phyloP scores from a whole-genome alignment of 805 yeast genomes.

The Jamesozyma jinghongensis region DNA sequence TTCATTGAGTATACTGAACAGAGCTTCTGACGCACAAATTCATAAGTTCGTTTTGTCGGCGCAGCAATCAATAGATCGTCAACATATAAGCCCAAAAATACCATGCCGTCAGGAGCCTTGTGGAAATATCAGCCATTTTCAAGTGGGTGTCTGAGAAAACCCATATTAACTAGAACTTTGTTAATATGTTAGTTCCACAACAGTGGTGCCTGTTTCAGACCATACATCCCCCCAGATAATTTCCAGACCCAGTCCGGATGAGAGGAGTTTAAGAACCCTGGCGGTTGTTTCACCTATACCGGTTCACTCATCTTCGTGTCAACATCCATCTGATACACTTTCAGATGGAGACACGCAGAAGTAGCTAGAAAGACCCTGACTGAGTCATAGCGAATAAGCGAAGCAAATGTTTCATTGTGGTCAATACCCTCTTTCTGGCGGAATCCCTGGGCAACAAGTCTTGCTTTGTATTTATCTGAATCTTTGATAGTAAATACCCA shows the following conservation, averaged over 20 bases:
- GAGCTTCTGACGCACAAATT: slow-evolving; percentile 1
- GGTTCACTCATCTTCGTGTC: too few species aligned
- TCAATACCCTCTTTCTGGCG: too few species aligned
- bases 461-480: too few species aligned
- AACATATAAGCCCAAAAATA: slow-evolving; percentile 5
- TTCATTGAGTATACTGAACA: slow-evolving; percentile 1
- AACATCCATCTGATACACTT: too few species aligned
- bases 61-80: slow-evolving; percentile 8
- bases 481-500: too few species aligned
- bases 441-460: too few species aligned
- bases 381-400: too few species aligned
- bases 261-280: not conserved
- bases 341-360: too few species aligned
- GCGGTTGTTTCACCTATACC: too few species aligned
- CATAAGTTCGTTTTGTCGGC: not conserved
- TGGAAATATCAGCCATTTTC: slow-evolving; percentile 5
- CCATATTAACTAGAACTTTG: slow-evolving; percentile 22
- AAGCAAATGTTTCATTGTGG: too few species aligned
- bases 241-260: slow-evolving; percentile 9
- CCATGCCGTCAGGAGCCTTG: not conserved
- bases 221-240: slow-evolving; percentile 10
- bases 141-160: slow-evolving; percentile 6
- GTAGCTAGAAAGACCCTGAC: too few species aligned
- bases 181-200: slow-evolving; percentile 26
- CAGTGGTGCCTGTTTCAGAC: slow-evolving; percentile 14